Conservation (phyloP, 2,329 filamentous ascomycete genomes). For the Penicillium olsonii region DNA sequence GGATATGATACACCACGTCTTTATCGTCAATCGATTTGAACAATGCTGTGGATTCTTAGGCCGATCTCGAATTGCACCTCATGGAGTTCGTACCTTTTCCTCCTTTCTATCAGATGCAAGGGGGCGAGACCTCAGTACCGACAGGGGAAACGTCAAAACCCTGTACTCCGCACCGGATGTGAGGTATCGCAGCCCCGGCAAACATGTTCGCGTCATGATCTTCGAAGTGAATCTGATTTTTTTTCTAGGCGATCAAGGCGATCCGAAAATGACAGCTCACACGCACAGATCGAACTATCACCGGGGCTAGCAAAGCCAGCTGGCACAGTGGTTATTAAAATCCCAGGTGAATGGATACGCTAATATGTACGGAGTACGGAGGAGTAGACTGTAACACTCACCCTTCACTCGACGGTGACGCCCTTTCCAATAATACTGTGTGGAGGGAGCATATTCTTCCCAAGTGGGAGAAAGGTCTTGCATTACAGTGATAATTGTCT, state of each 20-base stretch:
- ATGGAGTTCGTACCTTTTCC: neutral
- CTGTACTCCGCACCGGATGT: conserved; percentile 13
- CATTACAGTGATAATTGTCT: neutral
- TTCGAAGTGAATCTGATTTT: neutral
- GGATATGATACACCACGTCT: conserved; percentile 21
- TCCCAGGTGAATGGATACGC: too few species aligned
- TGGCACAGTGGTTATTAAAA: too few species aligned
- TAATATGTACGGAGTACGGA: too few species aligned
- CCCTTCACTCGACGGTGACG: too few species aligned
- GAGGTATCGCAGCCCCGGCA: conserved; percentile 19
- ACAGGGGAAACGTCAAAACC: conserved; percentile 6
- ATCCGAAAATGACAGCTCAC: conserved; percentile 8
- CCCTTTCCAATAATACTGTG: neutral
- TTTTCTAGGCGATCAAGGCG: conserved; percentile 9
- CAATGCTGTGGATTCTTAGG: neutral
- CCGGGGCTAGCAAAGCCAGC: neutral
- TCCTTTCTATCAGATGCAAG: neutral
- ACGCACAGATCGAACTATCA: conserved; percentile 5
- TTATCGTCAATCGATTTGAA: neutral
- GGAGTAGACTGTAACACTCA: too few species aligned
- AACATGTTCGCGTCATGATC: neutral
- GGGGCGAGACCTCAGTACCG: neutral
- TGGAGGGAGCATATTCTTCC: neutral
- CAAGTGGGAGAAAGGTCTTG: neutral
- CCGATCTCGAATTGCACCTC: neutral